Evolutionary conservation across 441 rosid genomes (phyloP), one percentile per base, ranked within the genome.

Genomic region (California macrophylla): DNA sequence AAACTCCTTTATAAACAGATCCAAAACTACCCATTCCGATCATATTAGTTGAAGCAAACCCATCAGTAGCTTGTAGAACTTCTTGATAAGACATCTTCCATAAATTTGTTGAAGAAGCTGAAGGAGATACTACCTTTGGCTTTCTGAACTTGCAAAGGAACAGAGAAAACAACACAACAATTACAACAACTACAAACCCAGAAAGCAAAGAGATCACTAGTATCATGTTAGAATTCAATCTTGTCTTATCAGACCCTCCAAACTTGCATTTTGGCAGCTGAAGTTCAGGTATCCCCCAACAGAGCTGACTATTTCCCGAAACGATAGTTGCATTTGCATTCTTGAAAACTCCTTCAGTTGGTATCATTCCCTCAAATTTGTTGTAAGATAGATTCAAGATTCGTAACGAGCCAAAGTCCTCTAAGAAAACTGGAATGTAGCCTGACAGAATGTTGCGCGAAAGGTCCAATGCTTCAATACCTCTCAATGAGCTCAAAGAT

Each of bases 241-340:
- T 28, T 3, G 21, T 40, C n/a, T 52, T 40, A 32, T 63, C 24
- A 34, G 34, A 21, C 26, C 60, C 47, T 66, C 23, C 1, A 62
- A 5, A 13, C 2, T 23, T 40, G 70, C 81, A 82, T n/a, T 30
- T 50, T 5, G 72, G 71, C 4, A 82, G 65, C 2, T 76, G 61
- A 6, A 78, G 15, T 15, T 67, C 66, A 2, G 69, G 38, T 16
- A 72, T 52, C 1, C 84, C 80, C 16, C 82, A 82, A 56, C 82
- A 81, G 9, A 78, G 69, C 71, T 42, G 30, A 30, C 16, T 21
- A 34, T 79, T 76, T 20, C 74, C 82, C 2, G 18, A 0, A 1
- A 78, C 4, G 0, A 66, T 66, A n/a, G 72, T 12, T 4, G 63
- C 72, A 60, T 70, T 78, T 16, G 71, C 67, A 71, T 78, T 78